phyloP scores from a whole-genome alignment of 192 early-diverging fungal species.

The Phycomyces blakesleeanus region DNA sequence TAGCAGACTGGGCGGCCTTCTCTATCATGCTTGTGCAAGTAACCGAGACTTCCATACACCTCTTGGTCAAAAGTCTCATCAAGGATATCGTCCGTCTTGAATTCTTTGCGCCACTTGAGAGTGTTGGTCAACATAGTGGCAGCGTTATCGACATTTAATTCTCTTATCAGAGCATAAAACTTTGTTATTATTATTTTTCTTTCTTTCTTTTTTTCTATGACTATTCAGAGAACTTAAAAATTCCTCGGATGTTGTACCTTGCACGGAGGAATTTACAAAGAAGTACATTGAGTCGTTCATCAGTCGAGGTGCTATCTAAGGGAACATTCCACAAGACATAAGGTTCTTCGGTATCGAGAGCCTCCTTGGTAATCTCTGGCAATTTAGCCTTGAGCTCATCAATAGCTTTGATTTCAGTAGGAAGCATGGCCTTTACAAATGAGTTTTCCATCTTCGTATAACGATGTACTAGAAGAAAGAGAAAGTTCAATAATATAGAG shows the following conservation, averaged over 20 bases:
- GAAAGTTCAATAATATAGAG: not conserved
- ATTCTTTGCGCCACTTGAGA: conserved; percentile 54
- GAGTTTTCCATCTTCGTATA: conserved; percentile 11
- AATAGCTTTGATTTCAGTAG: conserved; percentile 37
- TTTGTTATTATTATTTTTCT: too few relatives aligned
- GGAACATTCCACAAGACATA: conserved; percentile 49
- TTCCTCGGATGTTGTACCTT: conserved; percentile 27
- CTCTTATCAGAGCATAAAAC: conserved; percentile 22
- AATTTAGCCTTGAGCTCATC: conserved; percentile 42
- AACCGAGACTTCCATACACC: conserved; percentile 45
- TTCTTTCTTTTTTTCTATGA: too few relatives aligned
- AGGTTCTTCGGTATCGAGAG: conserved; percentile 30
- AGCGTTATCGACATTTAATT: conserved; percentile 35
- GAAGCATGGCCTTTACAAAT: conserved; percentile 30
- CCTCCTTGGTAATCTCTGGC: conserved; percentile 34
- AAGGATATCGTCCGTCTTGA: conserved; percentile 40
- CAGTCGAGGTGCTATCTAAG: conserved; percentile 36
- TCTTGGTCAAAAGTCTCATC: conserved; percentile 45
- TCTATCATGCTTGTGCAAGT: conserved; percentile 44
- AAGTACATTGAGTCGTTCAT: conserved; percentile 53
- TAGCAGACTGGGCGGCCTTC: conserved; percentile 57
- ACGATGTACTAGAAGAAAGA: not conserved
- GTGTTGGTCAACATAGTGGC: conserved; percentile 47
- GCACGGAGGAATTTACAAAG: conserved; percentile 57
- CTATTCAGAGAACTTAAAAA: too few relatives aligned